Evolutionary conservation across 148 eudicot genomes (phyloP).

Genomic region (Hydrangea macrophylla): DNA sequence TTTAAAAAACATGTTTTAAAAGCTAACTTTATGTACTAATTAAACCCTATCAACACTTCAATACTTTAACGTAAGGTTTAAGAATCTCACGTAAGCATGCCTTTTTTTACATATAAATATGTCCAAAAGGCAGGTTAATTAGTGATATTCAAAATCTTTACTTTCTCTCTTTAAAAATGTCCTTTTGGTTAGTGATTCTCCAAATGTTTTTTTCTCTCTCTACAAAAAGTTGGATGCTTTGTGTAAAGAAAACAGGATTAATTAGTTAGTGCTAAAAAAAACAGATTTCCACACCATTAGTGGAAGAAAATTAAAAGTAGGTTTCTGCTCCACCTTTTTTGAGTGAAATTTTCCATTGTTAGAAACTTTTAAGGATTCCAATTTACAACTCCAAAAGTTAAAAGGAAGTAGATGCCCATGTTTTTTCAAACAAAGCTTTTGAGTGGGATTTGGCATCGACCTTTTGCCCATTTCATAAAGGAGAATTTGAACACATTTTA

Average conservation of each 20-base stretch:
- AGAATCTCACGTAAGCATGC: constrained; percentile 24
- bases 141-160: constrained; percentile 24
- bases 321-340: constrained; percentile 31
- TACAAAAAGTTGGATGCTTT: constrained; percentile 49
- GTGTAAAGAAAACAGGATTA: constrained; percentile 37
- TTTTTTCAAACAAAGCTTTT: constrained; percentile 23
- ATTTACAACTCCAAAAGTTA: constrained; percentile 12
- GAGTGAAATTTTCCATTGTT: constrained; percentile 29
- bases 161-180: background rate
- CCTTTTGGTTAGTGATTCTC: constrained; percentile 13
- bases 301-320: constrained; percentile 36
- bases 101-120: constrained; percentile 25
- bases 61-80: constrained; percentile 19
- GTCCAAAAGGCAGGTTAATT: constrained; percentile 31
- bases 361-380: constrained; percentile 26
- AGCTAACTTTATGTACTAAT: constrained; percentile 19
- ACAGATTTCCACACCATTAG: constrained; percentile 35
- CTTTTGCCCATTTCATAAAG: background rate
- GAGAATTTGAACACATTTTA: background rate
- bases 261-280: constrained; percentile 27
- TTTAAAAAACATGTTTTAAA: constrained; percentile 23
- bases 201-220: constrained; percentile 16
- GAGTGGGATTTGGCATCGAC: constrained; percentile 26
- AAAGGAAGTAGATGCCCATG: constrained; percentile 21
- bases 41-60: constrained; percentile 6